A percentile compares a stretch with the other conserved stretches of the same genome.
Conservation (phyloP, 371 early-diverging fungal genomes). For the Apophysomyces variabilis region DNA sequence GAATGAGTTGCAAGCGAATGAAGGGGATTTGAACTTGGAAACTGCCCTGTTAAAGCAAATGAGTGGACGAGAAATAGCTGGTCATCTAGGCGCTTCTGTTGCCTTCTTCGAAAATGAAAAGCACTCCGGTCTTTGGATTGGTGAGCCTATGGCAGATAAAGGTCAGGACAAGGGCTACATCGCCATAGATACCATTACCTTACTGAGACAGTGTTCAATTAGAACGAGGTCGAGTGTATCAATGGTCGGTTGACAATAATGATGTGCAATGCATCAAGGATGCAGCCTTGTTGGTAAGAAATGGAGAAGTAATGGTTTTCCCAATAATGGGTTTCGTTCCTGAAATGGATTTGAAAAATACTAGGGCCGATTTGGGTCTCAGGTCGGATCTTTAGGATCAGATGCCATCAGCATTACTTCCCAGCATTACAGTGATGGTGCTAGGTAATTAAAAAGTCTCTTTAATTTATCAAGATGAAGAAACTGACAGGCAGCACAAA, state of each 20-base stretch:
- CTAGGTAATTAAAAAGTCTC: constrained; percentile 25
- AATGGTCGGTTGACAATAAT: constrained; percentile 24
- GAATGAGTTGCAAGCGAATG: background rate
- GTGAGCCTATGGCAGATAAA: constrained; percentile 51
- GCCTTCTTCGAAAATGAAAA: constrained; percentile 23
- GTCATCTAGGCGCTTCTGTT: constrained; percentile 49
- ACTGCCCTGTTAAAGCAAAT: constrained; percentile 26
- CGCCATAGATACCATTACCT: too few relatives aligned
- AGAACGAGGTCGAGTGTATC: constrained; percentile 48
- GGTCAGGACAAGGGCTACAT: constrained; percentile 20
- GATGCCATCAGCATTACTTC: constrained; percentile 40
- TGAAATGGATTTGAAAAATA: constrained; percentile 16
- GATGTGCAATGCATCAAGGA: constrained; percentile 29
- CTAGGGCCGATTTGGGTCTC: constrained; percentile 48
- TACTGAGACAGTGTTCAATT: too few relatives aligned
- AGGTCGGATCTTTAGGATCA: constrained; percentile 28
- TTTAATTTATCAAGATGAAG: background rate
- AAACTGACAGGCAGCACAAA: background rate
- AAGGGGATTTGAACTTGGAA: constrained; percentile 15
- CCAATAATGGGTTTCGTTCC: background rate
- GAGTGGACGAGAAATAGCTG: constrained; percentile 39
- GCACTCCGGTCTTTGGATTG: constrained; percentile 41
- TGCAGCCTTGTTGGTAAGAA: constrained; percentile 23
- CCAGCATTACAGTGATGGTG: constrained; percentile 36
- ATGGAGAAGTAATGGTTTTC: background rate